Evolutionary conservation across 495 filamentous ascomycete genomes (phyloP).

Genomic region (Letharia columbiana): DNA sequence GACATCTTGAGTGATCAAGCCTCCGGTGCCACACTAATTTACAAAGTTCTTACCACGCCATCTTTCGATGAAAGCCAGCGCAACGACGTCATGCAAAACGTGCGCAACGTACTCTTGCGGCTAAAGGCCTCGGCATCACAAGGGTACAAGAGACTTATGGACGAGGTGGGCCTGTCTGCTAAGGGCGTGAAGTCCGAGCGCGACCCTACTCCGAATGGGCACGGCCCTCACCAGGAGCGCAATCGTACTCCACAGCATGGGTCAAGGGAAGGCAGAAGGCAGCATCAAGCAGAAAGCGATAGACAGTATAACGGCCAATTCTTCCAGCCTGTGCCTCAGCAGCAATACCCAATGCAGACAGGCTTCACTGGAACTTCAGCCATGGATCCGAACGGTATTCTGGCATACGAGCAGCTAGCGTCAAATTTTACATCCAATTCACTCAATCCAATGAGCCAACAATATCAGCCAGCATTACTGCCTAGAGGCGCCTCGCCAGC

Average conservation of each 20-base stretch:
- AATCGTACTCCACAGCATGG: conserved; percentile 43
- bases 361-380: conserved; percentile 31
- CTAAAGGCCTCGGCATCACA: conserved; percentile 90
- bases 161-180: conserved; percentile 73
- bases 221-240: conserved; percentile 36
- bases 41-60: conserved; percentile 95
- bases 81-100: conserved; percentile 77
- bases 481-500: conserved; percentile 38
- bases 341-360: conserved; percentile 30
- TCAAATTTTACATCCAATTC: conserved; percentile 37
- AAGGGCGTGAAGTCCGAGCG: conserved; percentile 40
- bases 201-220: conserved; percentile 37
- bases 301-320: conserved; percentile 42
- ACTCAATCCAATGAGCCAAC: conserved; percentile 33
- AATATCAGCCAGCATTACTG: conserved; percentile 42
- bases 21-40: conserved; percentile 91
- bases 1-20: conserved; percentile 85
- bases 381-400: conserved; percentile 35
- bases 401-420: conserved; percentile 38
- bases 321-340: conserved; percentile 31
- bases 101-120: conserved; percentile 77
- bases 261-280: conserved; percentile 31
- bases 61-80: conserved; percentile 94
- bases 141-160: conserved; percentile 97
- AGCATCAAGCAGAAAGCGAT: conserved; percentile 39